Evolutionary conservation across 352 stramenopile genomes (phyloP).

Genomic region (Phytophthora ohioensis): DNA sequence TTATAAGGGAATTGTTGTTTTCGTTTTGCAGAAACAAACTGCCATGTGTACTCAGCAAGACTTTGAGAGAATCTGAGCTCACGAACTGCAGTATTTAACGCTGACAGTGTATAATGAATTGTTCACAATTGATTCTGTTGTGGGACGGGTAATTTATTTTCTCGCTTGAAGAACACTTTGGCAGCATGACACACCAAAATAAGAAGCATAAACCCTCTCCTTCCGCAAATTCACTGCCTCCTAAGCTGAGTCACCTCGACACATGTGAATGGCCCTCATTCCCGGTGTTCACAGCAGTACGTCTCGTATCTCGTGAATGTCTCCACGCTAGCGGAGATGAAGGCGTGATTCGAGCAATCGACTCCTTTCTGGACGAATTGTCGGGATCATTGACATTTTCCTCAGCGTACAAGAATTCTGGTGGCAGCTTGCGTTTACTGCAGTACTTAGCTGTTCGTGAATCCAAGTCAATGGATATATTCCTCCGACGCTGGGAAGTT

Average conservation of each 20-base stretch:
- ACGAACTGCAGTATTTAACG: too few species aligned
- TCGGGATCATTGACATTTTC: not conserved
- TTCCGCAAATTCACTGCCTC: not conserved
- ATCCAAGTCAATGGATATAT: too few species aligned
- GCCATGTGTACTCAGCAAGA: not conserved
- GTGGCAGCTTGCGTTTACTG: too few species aligned
- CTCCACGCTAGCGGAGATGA: not conserved
- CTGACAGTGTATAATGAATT: too few species aligned
- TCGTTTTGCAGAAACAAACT: too few species aligned
- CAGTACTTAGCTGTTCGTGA: not conserved
- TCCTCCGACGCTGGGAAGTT: too few species aligned
- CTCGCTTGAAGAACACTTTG: too few species aligned
- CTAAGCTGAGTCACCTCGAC: conserved; percentile 1
- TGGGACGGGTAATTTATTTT: too few species aligned
- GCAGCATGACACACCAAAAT: not conserved
- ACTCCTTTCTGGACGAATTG: not conserved
- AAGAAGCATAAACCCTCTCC: not conserved
- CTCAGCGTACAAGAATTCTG: not conserved
- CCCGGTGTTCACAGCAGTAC: conserved; percentile 6
- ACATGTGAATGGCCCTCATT: conserved; percentile 1
- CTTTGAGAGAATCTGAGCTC: not conserved
- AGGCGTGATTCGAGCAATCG: not conserved
- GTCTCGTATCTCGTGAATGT: not conserved
- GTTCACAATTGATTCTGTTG: too few species aligned
- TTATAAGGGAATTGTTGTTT: not conserved